These are phyloP conservation scores for Corymbia calophylla DNA, from an alignment of 441 rosid species.

Conservation along the genomic window DNA sequence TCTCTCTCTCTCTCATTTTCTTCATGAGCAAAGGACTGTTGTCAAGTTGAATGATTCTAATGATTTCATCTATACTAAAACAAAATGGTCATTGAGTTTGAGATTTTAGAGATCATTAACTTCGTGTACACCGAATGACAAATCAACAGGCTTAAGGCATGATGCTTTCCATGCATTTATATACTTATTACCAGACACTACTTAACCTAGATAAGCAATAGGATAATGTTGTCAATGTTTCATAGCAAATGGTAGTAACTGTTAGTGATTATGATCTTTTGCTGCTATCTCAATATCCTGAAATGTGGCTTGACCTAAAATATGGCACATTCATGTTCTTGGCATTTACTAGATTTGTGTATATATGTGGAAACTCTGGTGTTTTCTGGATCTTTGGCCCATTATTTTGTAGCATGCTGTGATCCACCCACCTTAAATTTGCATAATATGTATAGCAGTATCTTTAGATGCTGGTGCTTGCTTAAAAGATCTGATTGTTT, in stretches of 20 bases:
- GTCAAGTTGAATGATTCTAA: background rate
- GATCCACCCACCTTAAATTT: background rate
- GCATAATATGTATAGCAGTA: background rate
- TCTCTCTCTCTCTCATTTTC: background rate
- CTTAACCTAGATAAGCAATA: background rate
- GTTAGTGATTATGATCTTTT: background rate
- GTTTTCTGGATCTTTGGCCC: background rate
- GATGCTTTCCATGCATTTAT: background rate
- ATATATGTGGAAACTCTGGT: no score
- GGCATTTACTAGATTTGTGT: no score
- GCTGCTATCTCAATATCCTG: background rate
- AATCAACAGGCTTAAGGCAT: background rate
- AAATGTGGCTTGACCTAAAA: no score
- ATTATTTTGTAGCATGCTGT: background rate
- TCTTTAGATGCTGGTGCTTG: background rate
- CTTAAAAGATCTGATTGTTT: background rate
- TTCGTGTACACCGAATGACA: background rate
- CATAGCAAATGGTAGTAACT: background rate
- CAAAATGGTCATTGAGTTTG: background rate
- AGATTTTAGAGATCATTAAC: background rate
- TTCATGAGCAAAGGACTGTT: background rate
- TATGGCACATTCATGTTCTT: no score
- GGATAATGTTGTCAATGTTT: background rate
- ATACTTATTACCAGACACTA: background rate
- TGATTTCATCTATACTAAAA: background rate